Percentiles rank a stretch among this genome's conserved stretches.
Evolutionary conservation across 768 basidiomycete species (phyloP).

Genomic region (Lyophyllum atratum): DNA sequence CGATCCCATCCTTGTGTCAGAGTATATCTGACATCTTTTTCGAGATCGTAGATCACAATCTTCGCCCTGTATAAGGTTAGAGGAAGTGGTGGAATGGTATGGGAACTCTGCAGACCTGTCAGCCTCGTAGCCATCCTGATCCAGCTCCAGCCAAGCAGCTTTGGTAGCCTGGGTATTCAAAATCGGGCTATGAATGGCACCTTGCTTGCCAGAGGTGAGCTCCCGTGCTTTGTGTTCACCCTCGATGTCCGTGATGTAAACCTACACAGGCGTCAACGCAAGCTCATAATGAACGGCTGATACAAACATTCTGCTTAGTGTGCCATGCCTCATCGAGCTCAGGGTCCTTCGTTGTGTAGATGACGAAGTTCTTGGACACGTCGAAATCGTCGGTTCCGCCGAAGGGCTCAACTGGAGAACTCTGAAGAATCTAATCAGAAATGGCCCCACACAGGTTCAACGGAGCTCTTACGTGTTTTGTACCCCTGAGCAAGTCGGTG

Average conservation of each 20-base stretch:
- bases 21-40: constrained; percentile 64
- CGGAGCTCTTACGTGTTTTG: constrained; percentile 59
- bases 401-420: constrained; percentile 81
- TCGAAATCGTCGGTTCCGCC: constrained; percentile 85
- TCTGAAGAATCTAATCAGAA: constrained; percentile 36
- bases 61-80: constrained; percentile 50
- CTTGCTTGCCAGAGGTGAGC: constrained; percentile 83
- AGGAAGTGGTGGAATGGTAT: background rate
- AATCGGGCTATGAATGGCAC: constrained; percentile 74
- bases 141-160: constrained; percentile 87
- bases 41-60: constrained; percentile 78
- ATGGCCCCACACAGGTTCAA: background rate
- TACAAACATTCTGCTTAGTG: constrained; percentile 80
- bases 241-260: constrained; percentile 67
- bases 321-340: constrained; percentile 76
- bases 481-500: constrained; percentile 63
- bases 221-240: constrained; percentile 55
- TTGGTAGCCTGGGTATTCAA: constrained; percentile 69
- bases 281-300: background rate
- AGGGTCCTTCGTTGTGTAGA: constrained; percentile 88
- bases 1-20: constrained; percentile 87
- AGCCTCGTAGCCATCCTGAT: constrained; percentile 86
- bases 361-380: constrained; percentile 64
- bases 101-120: constrained; percentile 54
- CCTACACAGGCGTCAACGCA: constrained; percentile 35